phyloP scores from a whole-genome alignment of 306 rosid genomes.

The Inga leiocalycina region DNA sequence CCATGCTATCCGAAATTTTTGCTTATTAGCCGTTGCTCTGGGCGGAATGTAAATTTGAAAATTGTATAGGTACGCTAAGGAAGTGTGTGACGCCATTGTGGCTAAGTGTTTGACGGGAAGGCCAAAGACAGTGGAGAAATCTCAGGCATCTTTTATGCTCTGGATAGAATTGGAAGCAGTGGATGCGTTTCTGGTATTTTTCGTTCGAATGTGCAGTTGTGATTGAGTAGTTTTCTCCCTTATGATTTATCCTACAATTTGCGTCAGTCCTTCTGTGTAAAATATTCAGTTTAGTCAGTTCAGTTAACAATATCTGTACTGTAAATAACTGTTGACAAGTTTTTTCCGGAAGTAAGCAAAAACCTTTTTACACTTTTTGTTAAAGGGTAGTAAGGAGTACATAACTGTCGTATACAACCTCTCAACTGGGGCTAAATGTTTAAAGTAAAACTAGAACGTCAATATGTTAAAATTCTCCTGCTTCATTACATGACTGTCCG shows the following conservation, averaged over 20 bases:
- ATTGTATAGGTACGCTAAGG: slow-evolving; percentile 72
- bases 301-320: not conserved
- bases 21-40: slow-evolving; percentile 1
- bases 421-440: not conserved
- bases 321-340: not conserved
- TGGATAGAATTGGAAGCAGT: slow-evolving; percentile 99
- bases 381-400: not conserved
- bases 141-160: slow-evolving; percentile 90
- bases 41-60: slow-evolving; percentile 29
- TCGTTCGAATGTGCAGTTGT: slow-evolving; percentile 25
- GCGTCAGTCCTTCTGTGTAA: slow-evolving; percentile 10
- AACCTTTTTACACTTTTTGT: not conserved
- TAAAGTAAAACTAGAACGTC: not conserved
- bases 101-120: slow-evolving; percentile 97
- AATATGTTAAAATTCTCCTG: not conserved
- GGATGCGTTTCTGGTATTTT: slow-evolving; percentile 84
- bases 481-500: not conserved
- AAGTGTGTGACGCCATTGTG: slow-evolving; percentile 85
- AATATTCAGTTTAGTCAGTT: slow-evolving; percentile 5
- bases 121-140: slow-evolving; percentile 98
- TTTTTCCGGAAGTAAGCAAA: not conserved
- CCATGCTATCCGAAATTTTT: slow-evolving; percentile 4
- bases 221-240: slow-evolving; percentile 11
- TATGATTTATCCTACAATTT: slow-evolving; percentile 17
- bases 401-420: not conserved